Base-by-base conservation (phyloP, 23 red algal species). In the Rhodosorus marinus region DNA sequence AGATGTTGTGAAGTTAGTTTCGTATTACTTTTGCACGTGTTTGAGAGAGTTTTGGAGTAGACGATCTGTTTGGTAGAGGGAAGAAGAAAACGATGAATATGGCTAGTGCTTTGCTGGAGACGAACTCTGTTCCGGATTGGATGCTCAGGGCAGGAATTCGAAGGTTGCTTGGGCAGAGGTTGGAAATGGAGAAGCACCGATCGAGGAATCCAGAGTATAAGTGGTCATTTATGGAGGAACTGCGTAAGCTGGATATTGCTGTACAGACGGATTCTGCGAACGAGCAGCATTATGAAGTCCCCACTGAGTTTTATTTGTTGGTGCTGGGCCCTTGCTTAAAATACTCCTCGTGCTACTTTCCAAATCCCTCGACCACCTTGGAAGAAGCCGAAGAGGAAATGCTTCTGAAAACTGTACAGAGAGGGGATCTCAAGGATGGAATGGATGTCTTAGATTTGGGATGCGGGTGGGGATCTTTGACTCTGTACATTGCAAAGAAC, bases 201-300 rank as follows among this genome's bases (percentile, higher is more conserved):
- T 60, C 26, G 17, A 64, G 75, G 23, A 69, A 79, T 34, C 63
- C 65, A 11, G 43, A 76, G 26, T 53, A 46, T 6, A 69, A 80
- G 59, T 67, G 64, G 90, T 35, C 62, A 24, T 75, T 98, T 54
- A 64, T 98, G 6, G 25, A 49, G 24, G 31, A 53, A 19, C 43
- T 98, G 48, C 7, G 38, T 19, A 6, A 7, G 5, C 32, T 28
- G 5, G 52, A 26, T 14, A 75, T 98, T 26, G 90, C 90, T 1
- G 47, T 83, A 5, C 23, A 81, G 23, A 75, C 81, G 8, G 67
- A 74, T 24, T 62, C 65, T 53, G 90, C 90, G 8, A 98, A 98
- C 66, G 78, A 78, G 51, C 90, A 98, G 52, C 90, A 98, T 40
- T 98, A 98, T 56, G 90, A 98, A 49, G 24, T 98, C 17, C 76